Evolutionary conservation across 371 early-diverging fungal genomes (phyloP), one percentile per base, ranked within the genome.

Genomic region (Syncephalastrum racemosum): DNA sequence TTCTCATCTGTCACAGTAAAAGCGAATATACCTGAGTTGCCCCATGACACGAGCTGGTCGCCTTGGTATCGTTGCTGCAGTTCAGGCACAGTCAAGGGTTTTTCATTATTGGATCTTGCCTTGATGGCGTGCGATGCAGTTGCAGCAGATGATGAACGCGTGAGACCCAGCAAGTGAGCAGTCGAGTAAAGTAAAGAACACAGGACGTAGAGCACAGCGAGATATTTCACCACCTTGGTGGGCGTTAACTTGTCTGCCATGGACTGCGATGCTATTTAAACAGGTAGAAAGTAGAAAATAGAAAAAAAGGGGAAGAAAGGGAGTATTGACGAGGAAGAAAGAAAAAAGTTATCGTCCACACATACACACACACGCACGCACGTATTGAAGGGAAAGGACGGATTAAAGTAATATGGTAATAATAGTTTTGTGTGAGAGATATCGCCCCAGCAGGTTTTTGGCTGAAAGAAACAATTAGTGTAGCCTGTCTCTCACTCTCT

Each of bases 151-250:
- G 59, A 53, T 48, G 53, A 47, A n/a, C 45, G 49, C n/a, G 40
- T 49, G 39, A 64, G 20, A 42, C 61, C 61, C 4, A 61, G 54
- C 7, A 70, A 62, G 57, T 70, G 64, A 48, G 47, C 61, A 5
- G 70, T 66, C 44, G 70, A 53, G 50, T 70, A 70, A 24, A 70
- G 36, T 10, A 70, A 36, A 4, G 70, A 70, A 22, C 63, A 48
- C 14, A 56, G 57, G 42, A 70, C 56, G 51, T 70, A 70, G 19
- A 62, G 13, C 23, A 66, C 18, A 7, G 57, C 60, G 46, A 70
- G 42, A 56, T 63, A 64, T 39, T 63, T 66, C 46, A 66, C 46
- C 14, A 53, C 51, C 48, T 58, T 56, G 14, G 57, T 19, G 15
- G 51, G 47, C 20, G 53, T 54, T 19, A 49, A 53, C 16, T 50